Conservation (phyloP, 441 rosid genomes). For the Brassica hybrid region DNA sequence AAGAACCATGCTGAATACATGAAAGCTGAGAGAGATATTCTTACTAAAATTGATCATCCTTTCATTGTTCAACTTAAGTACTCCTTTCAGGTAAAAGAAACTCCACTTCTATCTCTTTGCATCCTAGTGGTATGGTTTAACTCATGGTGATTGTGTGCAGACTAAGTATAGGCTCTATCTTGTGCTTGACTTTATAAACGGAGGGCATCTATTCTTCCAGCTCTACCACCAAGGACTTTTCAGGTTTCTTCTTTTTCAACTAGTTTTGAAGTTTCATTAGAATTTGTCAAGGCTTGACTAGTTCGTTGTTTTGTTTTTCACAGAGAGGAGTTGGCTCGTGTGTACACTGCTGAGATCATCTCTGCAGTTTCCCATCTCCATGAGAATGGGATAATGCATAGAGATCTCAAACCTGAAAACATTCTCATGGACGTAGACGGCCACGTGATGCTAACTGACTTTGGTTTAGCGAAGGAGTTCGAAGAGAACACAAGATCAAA, state of each 20-base stretch:
- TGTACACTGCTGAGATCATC: slow-evolving; percentile 87
- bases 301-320: slow-evolving; percentile 27
- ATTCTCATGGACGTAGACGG: slow-evolving; percentile 85
- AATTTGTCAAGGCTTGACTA: not conserved
- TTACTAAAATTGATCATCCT: slow-evolving; percentile 52
- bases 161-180: slow-evolving; percentile 58
- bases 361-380: slow-evolving; percentile 94
- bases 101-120: slow-evolving; percentile 1
- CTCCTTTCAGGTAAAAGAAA: slow-evolving; percentile 84
- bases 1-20: slow-evolving; percentile 47
- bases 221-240: not conserved
- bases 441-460: slow-evolving; percentile 92
- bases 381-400: slow-evolving; percentile 93
- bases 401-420: slow-evolving; percentile 98
- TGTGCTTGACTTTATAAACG: slow-evolving; percentile 1
- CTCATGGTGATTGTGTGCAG: slow-evolving; percentile 46
- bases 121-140: not conserved
- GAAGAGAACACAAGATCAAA: slow-evolving; percentile 85
- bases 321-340: slow-evolving; percentile 93
- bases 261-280: not conserved
- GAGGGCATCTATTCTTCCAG: not conserved
- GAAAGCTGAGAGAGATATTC: not conserved
- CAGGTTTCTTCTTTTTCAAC: slow-evolving; percentile 1
- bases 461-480: slow-evolving; percentile 90
- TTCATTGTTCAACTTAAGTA: slow-evolving; percentile 88